Conservation (phyloP, 139 green algal species). For the Tetradesmus lagerheimii region DNA sequence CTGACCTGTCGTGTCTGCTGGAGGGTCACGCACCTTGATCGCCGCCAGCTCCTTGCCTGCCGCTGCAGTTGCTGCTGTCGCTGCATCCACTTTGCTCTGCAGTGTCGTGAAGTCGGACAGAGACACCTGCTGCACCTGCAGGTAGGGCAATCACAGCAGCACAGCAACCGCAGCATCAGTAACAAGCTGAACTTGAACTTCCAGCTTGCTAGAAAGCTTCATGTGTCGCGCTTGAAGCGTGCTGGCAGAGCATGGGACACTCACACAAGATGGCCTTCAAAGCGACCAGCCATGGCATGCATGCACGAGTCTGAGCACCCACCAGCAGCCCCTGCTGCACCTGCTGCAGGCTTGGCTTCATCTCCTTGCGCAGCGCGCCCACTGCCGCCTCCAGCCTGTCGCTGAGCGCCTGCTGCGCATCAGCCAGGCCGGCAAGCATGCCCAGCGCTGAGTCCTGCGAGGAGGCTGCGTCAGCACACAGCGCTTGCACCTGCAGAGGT, state of each 20-base stretch:
- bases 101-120: constrained; percentile 18
- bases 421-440: constrained; percentile 3
- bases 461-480: not conserved
- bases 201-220: too few relatives aligned
- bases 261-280: too few relatives aligned
- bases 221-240: too few relatives aligned
- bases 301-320: not conserved
- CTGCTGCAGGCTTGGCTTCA: constrained; percentile 29
- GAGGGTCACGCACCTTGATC: constrained; percentile 15
- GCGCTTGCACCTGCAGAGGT: not conserved
- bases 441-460: not conserved
- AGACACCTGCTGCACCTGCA: not conserved
- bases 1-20: too few relatives aligned
- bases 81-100: constrained; percentile 19
- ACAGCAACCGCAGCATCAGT: not conserved
- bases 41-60: not conserved
- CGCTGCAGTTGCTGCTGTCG: not conserved
- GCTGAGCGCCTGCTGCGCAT: not conserved
- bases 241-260: too few relatives aligned
- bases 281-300: too few relatives aligned
- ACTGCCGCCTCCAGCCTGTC: constrained; percentile 18
- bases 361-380: constrained; percentile 23
- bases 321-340: not conserved
- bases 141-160: not conserved
- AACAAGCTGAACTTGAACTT: not conserved